Base-by-base conservation (phyloP, 495 filamentous ascomycete genomes). In the Talaromyces proteolyticus region DNA sequence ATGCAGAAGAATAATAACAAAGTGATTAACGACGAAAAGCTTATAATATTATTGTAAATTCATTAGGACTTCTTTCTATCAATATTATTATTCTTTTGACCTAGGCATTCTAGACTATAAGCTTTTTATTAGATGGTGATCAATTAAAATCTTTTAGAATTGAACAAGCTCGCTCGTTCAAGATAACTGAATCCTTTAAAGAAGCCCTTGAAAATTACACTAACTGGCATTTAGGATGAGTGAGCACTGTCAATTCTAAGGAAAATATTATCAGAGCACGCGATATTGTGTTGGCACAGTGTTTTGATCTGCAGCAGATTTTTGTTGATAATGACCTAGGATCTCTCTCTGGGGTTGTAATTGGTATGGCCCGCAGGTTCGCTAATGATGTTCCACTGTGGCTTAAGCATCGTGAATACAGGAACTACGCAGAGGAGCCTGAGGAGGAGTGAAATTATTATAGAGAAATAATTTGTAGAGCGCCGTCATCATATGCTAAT, bases 241-340 rank as follows among this genome's bases (percentile, higher is more conserved):
- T 64, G 20, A 37, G n/a, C 38, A 43, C 57, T 25, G 23, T 59
- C 1, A 42, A 17, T 24, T 50, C 54, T 8, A 61, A 59, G 38
- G 58, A 52, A 6, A 20, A 58, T 3, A 57, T 60, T 42, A 44
- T 44, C 0, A 50, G 54, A 49, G 53, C 56, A 19, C 46, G 57
- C 24, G 39, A 63, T 45, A 24, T 59, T 5, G 47, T 56, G 4
- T 50, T 64, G n/a, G 47, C 48, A 19, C 53, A 64, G 46, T 49
- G 56, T 37, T 43, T 64, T 1, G 64, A 62, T 47, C 59, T 64
- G 24, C n/a, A 29, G 17, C 54, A 59, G 52, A 60, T 67, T 16
- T 16, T 58, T 29, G 14, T 57, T 36, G 58, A 64, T 48, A 52
- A 57, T 34, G 51, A 67, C 42, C 51, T 53, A 1, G 48, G 34